phyloP scores from a whole-genome alignment of 2,329 filamentous ascomycete species.

The Ramularia endophylla region DNA sequence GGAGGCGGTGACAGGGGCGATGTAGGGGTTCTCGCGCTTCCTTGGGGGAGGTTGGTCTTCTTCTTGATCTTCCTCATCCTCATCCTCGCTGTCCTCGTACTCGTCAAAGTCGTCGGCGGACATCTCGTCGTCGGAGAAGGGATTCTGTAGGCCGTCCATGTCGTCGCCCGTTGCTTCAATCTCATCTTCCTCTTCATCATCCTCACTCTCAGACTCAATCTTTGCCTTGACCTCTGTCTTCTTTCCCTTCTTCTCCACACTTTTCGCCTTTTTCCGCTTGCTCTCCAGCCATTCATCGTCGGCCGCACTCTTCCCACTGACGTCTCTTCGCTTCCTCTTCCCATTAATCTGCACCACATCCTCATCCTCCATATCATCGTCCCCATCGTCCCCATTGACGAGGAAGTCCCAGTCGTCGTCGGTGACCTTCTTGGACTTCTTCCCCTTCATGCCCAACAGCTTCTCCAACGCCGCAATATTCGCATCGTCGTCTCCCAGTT shows the following conservation, averaged over 20 bases:
- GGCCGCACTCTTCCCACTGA: too few species aligned
- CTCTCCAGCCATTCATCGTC: conserved; percentile 54
- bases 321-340: conserved; percentile 53
- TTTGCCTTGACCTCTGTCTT: conserved; percentile 14
- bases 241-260: conserved; percentile 19
- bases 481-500: conserved; percentile 72
- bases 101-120: conserved; percentile 26
- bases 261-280: conserved; percentile 51
- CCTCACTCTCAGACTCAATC: conserved; percentile 17
- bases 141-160: conserved; percentile 31
- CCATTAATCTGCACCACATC: conserved; percentile 19
- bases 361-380: conserved; percentile 18
- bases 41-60: conserved; percentile 31
- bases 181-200: conserved; percentile 22
- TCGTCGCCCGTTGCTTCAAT: conserved; percentile 33
- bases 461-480: conserved; percentile 85
- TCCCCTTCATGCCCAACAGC: conserved; percentile 74
- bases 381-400: conserved; percentile 51
- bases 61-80: conserved; percentile 31
- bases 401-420: conserved; percentile 81
- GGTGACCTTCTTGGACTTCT: conserved; percentile 65
- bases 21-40: conserved; percentile 78
- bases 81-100: conserved; percentile 30
- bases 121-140: conserved; percentile 31
- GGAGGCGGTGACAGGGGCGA: conserved; percentile 57